Evolutionary conservation across 108 stramenopile genomes (phyloP).

Genomic region (Stephanodiscus triporus): DNA sequence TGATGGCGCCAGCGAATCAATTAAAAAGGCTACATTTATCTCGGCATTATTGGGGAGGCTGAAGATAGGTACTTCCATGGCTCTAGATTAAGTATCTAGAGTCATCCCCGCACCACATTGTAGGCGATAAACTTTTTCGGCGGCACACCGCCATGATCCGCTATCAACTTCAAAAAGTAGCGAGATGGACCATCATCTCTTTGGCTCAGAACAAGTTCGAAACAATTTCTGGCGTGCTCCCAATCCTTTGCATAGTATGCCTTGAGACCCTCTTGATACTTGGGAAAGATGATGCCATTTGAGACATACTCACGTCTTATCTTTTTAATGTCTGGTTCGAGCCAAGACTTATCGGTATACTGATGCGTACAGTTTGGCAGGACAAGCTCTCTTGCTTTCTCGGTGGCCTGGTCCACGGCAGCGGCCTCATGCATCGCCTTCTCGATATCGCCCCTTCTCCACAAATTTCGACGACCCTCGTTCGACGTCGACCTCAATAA

Average conservation of each 20-base stretch:
- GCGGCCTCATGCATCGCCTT: background rate
- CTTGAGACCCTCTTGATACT: conserved; percentile 72
- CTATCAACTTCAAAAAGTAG: conserved; percentile 70
- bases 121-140: conserved; percentile 63
- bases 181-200: conserved; percentile 82
- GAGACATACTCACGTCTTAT: conserved; percentile 68
- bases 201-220: conserved; percentile 58
- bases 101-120: conserved; percentile 2
- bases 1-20: too few relatives aligned
- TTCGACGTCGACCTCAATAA: too few relatives aligned
- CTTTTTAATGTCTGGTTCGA: conserved; percentile 62
- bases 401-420: conserved; percentile 28
- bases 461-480: background rate
- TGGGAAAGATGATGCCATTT: conserved; percentile 67
- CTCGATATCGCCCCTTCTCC: background rate
- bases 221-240: conserved; percentile 62
- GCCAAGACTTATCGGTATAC: conserved; percentile 71
- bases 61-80: too few relatives aligned
- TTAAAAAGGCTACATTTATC: too few relatives aligned
- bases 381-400: conserved; percentile 41
- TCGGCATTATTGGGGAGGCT: too few relatives aligned
- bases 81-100: too few relatives aligned
- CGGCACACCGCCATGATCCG: conserved; percentile 62
- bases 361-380: conserved; percentile 64
- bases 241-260: conserved; percentile 74